Percentiles rank a stretch among this genome's conserved stretches.
Evolutionary conservation across 2,329 filamentous ascomycete species (phyloP).

Genomic region (Talaromyces sp.): DNA sequence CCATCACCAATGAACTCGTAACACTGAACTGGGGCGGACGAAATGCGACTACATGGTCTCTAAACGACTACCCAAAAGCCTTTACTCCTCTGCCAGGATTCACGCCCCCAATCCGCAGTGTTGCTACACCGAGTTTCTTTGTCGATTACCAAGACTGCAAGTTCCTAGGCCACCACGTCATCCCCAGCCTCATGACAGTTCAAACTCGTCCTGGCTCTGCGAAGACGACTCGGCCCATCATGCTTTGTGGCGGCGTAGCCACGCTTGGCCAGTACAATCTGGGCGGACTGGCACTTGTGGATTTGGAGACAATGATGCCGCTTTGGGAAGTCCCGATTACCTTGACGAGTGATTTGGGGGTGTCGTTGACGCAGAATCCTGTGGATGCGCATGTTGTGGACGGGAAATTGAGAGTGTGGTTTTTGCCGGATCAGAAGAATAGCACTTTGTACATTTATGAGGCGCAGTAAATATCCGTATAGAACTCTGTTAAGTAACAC

Average conservation of each 20-base stretch:
- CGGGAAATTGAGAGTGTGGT: constrained; percentile 43
- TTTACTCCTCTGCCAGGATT: constrained; percentile 17
- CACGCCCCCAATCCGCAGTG: constrained; percentile 16
- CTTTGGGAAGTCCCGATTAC: constrained; percentile 44
- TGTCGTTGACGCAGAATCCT: constrained; percentile 45
- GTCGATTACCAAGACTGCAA: constrained; percentile 51
- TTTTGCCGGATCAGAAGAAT: constrained; percentile 44
- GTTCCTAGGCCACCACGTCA: constrained; percentile 38
- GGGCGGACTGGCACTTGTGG: constrained; percentile 46
- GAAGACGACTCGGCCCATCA: constrained; percentile 27
- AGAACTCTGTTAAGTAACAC: not conserved
- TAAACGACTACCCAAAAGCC: constrained; percentile 26
- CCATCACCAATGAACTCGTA: constrained; percentile 28
- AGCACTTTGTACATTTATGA: constrained; percentile 47
- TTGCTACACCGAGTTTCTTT: constrained; percentile 40
- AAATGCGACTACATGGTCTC: constrained; percentile 28
- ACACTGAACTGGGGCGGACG: constrained; percentile 46
- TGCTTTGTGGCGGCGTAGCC: constrained; percentile 46
- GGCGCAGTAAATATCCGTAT: constrained; percentile 16
- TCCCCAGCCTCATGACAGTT: constrained; percentile 19
- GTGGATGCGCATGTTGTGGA: constrained; percentile 42
- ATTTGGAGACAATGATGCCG: constrained; percentile 41
- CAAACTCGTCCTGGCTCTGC: not conserved
- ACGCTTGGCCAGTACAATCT: constrained; percentile 28
- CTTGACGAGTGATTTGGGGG: constrained; percentile 35